A percentile compares a stretch with the other conserved stretches of the same genome.
Conservation (phyloP, 2,329 filamentous ascomycete species). For the Colletotrichum coccodes region DNA sequence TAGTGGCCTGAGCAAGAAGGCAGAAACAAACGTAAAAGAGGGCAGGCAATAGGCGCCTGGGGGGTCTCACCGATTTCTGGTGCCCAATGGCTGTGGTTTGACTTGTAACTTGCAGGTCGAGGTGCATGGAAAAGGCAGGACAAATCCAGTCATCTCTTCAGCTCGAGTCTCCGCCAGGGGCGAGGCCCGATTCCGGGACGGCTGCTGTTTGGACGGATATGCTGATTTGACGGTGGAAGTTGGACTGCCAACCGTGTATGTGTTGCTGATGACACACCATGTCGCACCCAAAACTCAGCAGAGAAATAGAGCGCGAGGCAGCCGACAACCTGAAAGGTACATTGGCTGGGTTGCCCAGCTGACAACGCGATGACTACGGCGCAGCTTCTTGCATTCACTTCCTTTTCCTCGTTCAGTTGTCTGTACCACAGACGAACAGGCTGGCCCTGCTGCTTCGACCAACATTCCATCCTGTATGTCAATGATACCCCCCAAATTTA, state of each 20-base stretch:
- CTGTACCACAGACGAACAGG: not conserved
- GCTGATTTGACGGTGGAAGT: not conserved
- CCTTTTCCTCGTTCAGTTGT: not conserved
- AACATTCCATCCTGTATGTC: conserved; percentile 18
- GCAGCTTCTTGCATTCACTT: not conserved
- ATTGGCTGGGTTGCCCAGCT: not conserved
- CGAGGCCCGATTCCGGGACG: not conserved
- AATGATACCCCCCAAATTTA: conserved; percentile 16
- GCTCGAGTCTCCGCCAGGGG: not conserved
- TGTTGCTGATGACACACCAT: not conserved
- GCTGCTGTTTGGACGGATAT: not conserved
- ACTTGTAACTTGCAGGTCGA: conserved; percentile 24
- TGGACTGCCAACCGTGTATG: not conserved
- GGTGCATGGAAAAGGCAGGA: conserved; percentile 1
- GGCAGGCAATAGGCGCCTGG: conserved; percentile 14
- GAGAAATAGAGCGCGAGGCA: too few relatives aligned
- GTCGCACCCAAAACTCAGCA: too few relatives aligned
- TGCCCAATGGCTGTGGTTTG: conserved; percentile 18
- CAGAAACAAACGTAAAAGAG: not conserved
- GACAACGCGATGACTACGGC: not conserved
- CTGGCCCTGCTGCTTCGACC: conserved; percentile 19
- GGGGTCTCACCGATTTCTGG: conserved; percentile 19
- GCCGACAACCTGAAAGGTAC: not conserved
- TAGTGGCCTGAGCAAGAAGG: not conserved
- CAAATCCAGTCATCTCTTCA: not conserved